Base-by-base conservation (phyloP, 345 rosid genomes). In the Excoecaria agallocha region DNA sequence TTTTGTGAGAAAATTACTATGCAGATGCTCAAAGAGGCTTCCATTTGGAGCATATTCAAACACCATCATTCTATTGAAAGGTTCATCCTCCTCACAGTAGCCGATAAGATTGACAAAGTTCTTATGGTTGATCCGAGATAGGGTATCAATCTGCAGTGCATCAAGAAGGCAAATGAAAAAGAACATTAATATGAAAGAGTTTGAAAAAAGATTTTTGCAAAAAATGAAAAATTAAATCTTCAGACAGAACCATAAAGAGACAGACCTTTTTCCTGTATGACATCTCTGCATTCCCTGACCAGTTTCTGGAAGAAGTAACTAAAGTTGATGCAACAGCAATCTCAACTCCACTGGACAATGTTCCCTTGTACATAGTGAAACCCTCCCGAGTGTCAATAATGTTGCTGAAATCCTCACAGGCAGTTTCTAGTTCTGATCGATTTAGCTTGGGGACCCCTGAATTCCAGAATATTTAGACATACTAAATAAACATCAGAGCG, bases 331-430 rank as follows among this genome's bases (percentile, higher is more conserved):
- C 85, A 78, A 93, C 99, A 16, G 91, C 95, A 25, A 96, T 96
- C 87, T 96, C 99, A 80, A 93, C 98, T 66, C 99, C 98, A 60
- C 95, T 93, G 38, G 99, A 96, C 30, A 96, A 81, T 45, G 99
- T 96, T 84, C 99, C 98, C 86, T 96, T 96, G 79, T 89, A 96
- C 35, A 88, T 66, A 66, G 81, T 87, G 80, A 84, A 91, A 62
- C 88, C 84, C 22, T 87, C 86, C 49, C 73, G 38, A 22, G 91
- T 84, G 72, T 84, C 85, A 65, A 96, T 87, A 60, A 96, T 96
- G 72, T 96, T 96, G 85, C 99, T 93, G 79, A 96, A 96, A 84
- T 96, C 99, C 84, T 96, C 99, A 58, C 99, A 96, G 38, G 99
- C 99, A 83, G 92, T 88, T 81, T 96, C 97, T 78, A 96, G 81